phyloP scores from a whole-genome alignment of 176 grass and related monocot species.

The Zoysia japonica region DNA sequence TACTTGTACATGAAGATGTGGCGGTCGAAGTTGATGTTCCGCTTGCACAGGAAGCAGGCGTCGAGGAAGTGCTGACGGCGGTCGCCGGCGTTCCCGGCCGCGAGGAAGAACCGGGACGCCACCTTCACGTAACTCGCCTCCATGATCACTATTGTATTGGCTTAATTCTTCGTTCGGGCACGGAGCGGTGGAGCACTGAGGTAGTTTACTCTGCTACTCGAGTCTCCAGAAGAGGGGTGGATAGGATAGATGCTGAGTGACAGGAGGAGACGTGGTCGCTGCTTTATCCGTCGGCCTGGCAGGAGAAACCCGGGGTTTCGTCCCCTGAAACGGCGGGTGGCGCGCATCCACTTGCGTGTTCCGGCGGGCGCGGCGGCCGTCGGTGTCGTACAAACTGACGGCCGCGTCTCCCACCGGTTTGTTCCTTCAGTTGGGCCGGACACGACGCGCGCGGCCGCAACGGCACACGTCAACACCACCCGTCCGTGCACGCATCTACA shows the following conservation, averaged over 20 bases:
- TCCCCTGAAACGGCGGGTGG: not conserved
- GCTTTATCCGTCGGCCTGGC: not conserved
- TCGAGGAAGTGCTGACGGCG: constrained; percentile 43
- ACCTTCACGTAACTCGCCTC: constrained; percentile 37
- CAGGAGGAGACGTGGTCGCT: not conserved
- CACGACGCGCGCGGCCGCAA: not conserved
- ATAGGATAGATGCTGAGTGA: no score
- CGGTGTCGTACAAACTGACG: constrained; percentile 2
- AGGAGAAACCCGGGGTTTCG: not conserved
- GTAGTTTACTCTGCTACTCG: no score
- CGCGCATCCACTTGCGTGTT: not conserved
- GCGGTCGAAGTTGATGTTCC: constrained; percentile 32
- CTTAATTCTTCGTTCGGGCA: no score
- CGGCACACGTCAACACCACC: not conserved
- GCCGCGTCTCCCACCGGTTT: not conserved
- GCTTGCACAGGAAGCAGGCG: constrained; percentile 71
- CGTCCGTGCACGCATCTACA: not conserved
- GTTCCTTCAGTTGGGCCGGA: not conserved
- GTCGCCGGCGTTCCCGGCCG: not conserved
- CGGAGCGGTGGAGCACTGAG: no score
- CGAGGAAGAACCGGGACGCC: constrained; percentile 39
- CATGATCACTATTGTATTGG: not conserved
- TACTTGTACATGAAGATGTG: constrained; percentile 79
- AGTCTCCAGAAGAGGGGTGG: no score
- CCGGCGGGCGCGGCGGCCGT: not conserved